phyloP scores from a whole-genome alignment of 768 basidiomycete genomes.

The Exidia glandulosa region DNA sequence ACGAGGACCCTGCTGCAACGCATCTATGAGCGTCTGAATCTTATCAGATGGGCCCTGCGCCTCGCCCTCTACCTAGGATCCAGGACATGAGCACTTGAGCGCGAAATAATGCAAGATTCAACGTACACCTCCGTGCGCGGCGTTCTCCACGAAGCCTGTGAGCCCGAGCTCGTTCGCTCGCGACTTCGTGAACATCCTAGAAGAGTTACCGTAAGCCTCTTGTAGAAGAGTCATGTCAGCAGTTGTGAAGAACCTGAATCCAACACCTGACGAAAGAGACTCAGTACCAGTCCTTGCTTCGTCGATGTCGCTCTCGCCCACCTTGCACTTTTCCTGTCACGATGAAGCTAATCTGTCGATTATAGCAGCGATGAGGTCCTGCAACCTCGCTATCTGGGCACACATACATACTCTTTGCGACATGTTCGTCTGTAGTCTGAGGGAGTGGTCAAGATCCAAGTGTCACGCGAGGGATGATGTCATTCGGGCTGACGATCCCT shows the following conservation, averaged over 20 bases:
- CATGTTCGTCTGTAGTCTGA: no score
- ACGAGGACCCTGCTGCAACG: background rate
- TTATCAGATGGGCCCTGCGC: background rate
- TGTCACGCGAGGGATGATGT: no score
- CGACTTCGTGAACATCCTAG: background rate
- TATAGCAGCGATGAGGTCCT: background rate
- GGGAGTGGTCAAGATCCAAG: no score
- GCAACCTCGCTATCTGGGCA: background rate
- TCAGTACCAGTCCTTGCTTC: background rate
- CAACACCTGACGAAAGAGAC: background rate
- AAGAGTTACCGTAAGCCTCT: background rate
- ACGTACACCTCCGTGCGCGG: background rate
- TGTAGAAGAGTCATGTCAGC: background rate
- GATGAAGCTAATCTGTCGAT: background rate
- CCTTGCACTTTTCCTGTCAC: background rate
- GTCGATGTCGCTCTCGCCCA: background rate
- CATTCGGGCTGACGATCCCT: no score
- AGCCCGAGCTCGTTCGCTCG: background rate
- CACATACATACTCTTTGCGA: background rate
- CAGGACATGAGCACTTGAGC: background rate
- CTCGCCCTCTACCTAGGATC: background rate
- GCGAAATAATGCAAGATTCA: background rate
- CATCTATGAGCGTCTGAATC: background rate
- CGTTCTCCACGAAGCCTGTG: background rate
- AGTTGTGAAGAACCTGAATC: background rate